Evolutionary conservation across 805 yeast species (phyloP), one percentile per base, ranked within the genome.

Genomic region (Ogataea pini): DNA sequence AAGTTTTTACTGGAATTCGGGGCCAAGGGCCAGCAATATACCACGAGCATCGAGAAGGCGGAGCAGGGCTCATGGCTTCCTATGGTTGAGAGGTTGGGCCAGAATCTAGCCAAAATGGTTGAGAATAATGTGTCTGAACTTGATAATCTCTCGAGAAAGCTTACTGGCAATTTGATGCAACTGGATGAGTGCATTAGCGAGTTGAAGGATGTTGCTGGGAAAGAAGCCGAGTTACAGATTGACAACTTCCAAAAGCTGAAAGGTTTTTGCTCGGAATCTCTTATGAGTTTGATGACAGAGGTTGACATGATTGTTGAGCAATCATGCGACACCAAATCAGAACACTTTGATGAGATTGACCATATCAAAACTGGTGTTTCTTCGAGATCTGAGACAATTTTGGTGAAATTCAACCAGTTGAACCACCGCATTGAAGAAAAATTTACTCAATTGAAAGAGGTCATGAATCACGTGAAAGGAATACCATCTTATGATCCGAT

Each of bases 41-140:
- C 3, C 6, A 16, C 32, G 14, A 16, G 3, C 7, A n/a, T 38
- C 18, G 42, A 25, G 3, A n/a, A 29, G 10, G 8, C 20, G 4
- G 33, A 42, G 19, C 43, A 25, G 12, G 12, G 8, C 14, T 18
- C 28, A n/a, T 46, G 45, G 49, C 36, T 16, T 17, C 10, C 14
- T 17, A 27, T 36, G 37, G 19, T 41, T 25, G 34, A 34, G 3
- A 18, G 36, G 13, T 34, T 46, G 31, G 28, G 31, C 10, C 16
- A 6, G 7, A 27, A 34, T 19, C 31, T 40, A 13, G 22, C 43
- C 3, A 19, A 25, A 3, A 8, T 37, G 41, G 41, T 29, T 33
- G 41, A 46, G 13, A 36, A 29, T 20, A 34, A 12, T 12, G 14
- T 12, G 32, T 7, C 4, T 7, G 32, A 28, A 12, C 4, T n/a